phyloP scores from a whole-genome alignment of 2,329 filamentous ascomycete genomes.

The Neonectria punicea region DNA sequence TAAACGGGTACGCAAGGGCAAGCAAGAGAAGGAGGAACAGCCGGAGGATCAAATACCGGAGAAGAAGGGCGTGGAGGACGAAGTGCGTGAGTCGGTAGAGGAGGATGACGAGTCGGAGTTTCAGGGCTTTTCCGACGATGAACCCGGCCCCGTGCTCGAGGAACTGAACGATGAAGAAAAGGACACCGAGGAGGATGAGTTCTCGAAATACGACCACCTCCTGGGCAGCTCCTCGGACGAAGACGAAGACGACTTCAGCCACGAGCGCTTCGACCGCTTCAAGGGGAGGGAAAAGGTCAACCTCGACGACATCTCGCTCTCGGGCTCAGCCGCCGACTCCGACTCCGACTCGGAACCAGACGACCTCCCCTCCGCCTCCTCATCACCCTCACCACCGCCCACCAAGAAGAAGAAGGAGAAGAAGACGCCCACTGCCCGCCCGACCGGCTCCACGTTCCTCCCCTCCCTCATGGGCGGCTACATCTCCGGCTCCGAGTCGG shows the following conservation, averaged over 20 bases:
- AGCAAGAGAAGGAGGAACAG: conserved; percentile 47
- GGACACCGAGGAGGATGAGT: conserved; percentile 47
- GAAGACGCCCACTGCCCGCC: conserved; percentile 21
- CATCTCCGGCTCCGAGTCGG: conserved; percentile 78
- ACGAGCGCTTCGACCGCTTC: conserved; percentile 45
- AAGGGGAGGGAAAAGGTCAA: conserved; percentile 50
- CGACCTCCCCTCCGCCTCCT: conserved; percentile 37
- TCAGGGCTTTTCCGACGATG: conserved; percentile 49
- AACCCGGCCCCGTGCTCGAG: conserved; percentile 20
- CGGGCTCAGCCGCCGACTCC: conserved; percentile 45
- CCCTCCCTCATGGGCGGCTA: conserved; percentile 84
- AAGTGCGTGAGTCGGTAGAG: conserved; percentile 34
- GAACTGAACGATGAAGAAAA: conserved; percentile 41
- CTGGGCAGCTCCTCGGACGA: conserved; percentile 57
- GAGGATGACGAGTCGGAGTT: conserved; percentile 48
- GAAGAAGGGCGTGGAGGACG: conserved; percentile 29
- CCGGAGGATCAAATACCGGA: conserved; percentile 36
- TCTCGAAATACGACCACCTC: conserved; percentile 57
- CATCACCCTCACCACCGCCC: conserved; percentile 49
- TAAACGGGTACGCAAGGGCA: conserved; percentile 47
- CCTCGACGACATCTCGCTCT: conserved; percentile 54
- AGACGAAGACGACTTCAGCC: conserved; percentile 51
- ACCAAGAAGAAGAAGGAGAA: conserved; percentile 49
- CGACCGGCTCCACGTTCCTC: conserved; percentile 69
- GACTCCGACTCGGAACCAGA: conserved; percentile 43